Conservation (phyloP, 2,329 filamentous ascomycete genomes). For the Aspergillus quadrilineatus region DNA sequence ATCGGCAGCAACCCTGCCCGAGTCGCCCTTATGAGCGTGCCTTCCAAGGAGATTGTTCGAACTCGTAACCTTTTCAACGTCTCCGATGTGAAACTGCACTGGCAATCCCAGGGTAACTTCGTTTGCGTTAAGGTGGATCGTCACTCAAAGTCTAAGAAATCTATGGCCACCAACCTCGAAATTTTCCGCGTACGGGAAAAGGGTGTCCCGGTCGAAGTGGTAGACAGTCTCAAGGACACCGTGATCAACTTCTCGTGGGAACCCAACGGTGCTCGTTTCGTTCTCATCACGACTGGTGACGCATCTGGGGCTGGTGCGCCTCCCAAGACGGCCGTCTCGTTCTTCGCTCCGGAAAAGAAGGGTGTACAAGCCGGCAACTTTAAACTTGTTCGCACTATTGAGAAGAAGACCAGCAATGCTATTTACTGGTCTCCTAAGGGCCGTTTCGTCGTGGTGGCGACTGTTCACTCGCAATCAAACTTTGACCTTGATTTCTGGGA, state of each 20-base stretch:
- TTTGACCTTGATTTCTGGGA: constrained; percentile 98
- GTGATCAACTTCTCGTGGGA: constrained; percentile 99
- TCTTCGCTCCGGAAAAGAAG: constrained; percentile 98
- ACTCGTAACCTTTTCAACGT: constrained; percentile 98
- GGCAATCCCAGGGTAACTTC: constrained; percentile 92
- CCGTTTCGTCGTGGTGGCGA: constrained; percentile 90
- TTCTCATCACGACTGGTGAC: constrained; percentile 93
- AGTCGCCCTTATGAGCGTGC: constrained; percentile 93
- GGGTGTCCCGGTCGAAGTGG: constrained; percentile 95
- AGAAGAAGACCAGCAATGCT: constrained; percentile 99
- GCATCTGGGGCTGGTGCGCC: constrained; percentile 74
- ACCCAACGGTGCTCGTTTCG: constrained; percentile 94
- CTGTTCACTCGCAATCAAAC: constrained; percentile 87
- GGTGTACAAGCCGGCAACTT: constrained; percentile 81
- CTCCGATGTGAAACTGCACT: constrained; percentile 94
- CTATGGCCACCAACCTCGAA: constrained; percentile 91
- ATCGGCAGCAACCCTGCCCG: constrained; percentile 97
- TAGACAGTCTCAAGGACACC: constrained; percentile 95
- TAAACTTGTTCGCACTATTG: constrained; percentile 88
- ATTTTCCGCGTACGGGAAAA: constrained; percentile 98
- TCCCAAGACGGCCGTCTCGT: constrained; percentile 90
- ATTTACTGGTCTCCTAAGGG: constrained; percentile 99
- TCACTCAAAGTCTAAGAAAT: constrained; percentile 99
- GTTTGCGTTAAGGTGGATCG: constrained; percentile 98
- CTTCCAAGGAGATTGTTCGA: constrained; percentile 88